Evolutionary conservation across 2,329 filamentous ascomycete species (phyloP).

Genomic region (Salinomyces thailandicus): DNA sequence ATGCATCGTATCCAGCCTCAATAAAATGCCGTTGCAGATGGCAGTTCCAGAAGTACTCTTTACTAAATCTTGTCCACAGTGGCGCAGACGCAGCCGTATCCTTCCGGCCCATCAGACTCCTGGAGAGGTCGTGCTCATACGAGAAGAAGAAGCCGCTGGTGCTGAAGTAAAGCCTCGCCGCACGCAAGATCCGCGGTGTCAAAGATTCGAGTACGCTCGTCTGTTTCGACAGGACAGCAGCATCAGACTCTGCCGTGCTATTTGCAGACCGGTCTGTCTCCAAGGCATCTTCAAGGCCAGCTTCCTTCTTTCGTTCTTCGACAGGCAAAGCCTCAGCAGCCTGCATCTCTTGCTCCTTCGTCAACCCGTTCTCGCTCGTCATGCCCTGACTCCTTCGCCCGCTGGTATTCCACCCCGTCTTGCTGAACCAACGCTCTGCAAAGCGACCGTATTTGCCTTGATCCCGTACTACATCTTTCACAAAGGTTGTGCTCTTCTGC

Average conservation of each 20-base stretch:
- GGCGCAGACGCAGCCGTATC: conserved; percentile 41
- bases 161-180: conserved; percentile 73
- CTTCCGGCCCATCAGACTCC: conserved; percentile 41
- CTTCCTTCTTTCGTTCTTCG: background rate
- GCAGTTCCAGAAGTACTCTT: conserved; percentile 80
- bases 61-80: conserved; percentile 61
- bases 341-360: conserved; percentile 25
- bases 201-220: conserved; percentile 34
- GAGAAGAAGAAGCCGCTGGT: conserved; percentile 85
- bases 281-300: conserved; percentile 4
- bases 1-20: conserved; percentile 56
- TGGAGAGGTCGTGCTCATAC: conserved; percentile 87
- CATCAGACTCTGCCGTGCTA: background rate
- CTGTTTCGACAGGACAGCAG: background rate
- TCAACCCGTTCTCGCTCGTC: conserved; percentile 39
- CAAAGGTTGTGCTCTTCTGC: conserved; percentile 53
- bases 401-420: conserved; percentile 66
- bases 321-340: conserved; percentile 21
- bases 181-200: conserved; percentile 74
- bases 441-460: conserved; percentile 82
- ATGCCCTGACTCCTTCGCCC: conserved; percentile 60
- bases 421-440: conserved; percentile 83
- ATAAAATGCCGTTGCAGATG: conserved; percentile 65
- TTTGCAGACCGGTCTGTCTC: conserved; percentile 2
- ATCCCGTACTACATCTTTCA: conserved; percentile 75